These are phyloP conservation scores for Termitomyces titanicus DNA, from an alignment of 768 basidiomycete species.

Conservation along the genomic window DNA sequence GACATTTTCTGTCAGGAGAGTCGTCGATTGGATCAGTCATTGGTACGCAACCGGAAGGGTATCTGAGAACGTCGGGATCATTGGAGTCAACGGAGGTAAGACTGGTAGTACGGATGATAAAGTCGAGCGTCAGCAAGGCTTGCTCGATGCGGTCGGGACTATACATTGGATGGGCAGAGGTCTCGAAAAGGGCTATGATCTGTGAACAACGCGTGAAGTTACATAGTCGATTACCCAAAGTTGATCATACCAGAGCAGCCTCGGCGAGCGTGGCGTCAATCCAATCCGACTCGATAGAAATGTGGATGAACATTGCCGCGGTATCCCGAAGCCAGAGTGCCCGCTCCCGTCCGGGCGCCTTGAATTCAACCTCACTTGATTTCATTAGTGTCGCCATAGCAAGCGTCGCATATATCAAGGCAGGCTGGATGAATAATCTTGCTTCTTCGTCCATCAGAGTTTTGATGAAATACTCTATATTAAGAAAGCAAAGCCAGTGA, in stretches of 20 bases:
- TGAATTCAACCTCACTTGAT: conserved; percentile 64
- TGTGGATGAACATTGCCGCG: conserved; percentile 52
- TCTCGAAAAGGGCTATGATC: conserved; percentile 78
- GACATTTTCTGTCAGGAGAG: conserved; percentile 35
- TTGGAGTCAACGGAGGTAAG: conserved; percentile 55
- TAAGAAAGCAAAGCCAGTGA: conserved; percentile 69
- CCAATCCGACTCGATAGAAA: conserved; percentile 46
- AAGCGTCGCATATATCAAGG: conserved; percentile 63
- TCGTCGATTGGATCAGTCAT: conserved; percentile 31
- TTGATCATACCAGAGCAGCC: conserved; percentile 54
- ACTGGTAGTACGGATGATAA: conserved; percentile 52
- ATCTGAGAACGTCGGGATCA: conserved; percentile 51
- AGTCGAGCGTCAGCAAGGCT: conserved; percentile 59
- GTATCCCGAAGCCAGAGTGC: conserved; percentile 54
- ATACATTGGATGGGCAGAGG: conserved; percentile 67
- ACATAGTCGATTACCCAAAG: neutral
- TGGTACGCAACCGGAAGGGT: conserved; percentile 49
- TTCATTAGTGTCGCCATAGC: conserved; percentile 71
- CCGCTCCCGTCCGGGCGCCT: conserved; percentile 48
- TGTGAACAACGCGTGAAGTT: conserved; percentile 18
- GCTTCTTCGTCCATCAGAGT: conserved; percentile 49
- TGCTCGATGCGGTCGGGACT: conserved; percentile 47
- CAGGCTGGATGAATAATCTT: conserved; percentile 60
- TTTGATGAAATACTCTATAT: conserved; percentile 50
- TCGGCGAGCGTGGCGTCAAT: conserved; percentile 66